phyloP scores from a whole-genome alignment of 495 filamentous ascomycete species.

The Cudoniella acicularis region DNA sequence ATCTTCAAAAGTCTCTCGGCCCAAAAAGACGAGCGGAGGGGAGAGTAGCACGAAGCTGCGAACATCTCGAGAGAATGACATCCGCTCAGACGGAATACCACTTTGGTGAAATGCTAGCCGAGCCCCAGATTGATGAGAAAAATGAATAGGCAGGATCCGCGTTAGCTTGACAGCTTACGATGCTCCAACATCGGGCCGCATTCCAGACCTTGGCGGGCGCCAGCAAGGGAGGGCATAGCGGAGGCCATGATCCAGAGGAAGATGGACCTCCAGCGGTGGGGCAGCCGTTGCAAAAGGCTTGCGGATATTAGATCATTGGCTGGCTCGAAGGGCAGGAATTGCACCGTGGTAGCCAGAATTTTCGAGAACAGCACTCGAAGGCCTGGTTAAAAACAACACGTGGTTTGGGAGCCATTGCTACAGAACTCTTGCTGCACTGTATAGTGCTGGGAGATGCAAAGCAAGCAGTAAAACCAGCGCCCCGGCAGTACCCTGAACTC shows the following conservation, averaged over 20 bases:
- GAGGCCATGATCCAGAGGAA: neutral
- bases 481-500: too few species aligned
- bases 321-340: neutral
- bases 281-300: neutral
- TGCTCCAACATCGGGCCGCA: slow-evolving; percentile 6
- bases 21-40: neutral
- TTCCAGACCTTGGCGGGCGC: slow-evolving; percentile 1
- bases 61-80: neutral
- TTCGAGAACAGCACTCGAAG: neutral
- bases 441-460: neutral
- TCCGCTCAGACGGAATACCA: slow-evolving; percentile 13
- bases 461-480: neutral
- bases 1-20: slow-evolving; percentile 5
- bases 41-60: neutral
- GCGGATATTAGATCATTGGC: neutral
- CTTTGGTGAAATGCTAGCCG: neutral
- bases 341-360: neutral
- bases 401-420: neutral
- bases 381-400: neutral
- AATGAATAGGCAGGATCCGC: slow-evolving; percentile 10
- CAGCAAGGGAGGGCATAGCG: neutral
- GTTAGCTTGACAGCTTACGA: slow-evolving; percentile 1
- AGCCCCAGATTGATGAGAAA: slow-evolving; percentile 1
- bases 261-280: neutral
- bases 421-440: neutral